A percentile compares a stretch with the other conserved stretches of the same genome.
Evolutionary conservation across 2,329 filamentous ascomycete species (phyloP).

Genomic region (Aspergillus pseudoviridinutans): DNA sequence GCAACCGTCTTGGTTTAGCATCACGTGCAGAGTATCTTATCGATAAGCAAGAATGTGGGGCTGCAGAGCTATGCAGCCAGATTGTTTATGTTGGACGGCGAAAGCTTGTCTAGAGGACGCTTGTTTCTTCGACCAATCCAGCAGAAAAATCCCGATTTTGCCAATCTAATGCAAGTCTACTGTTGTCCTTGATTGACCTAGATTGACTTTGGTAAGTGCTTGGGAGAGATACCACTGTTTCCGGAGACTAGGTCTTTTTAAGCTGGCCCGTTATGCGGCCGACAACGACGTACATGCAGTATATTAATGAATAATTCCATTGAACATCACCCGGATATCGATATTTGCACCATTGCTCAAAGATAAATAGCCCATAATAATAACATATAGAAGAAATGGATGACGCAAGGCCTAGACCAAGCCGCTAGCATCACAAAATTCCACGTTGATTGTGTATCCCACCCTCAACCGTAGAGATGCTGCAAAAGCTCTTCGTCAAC

Average conservation of each 20-base stretch:
- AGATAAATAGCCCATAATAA: neutral
- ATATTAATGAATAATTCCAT: neutral
- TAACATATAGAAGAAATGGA: neutral
- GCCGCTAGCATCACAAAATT: neutral
- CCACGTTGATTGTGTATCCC: neutral
- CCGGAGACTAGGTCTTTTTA: too few relatives aligned
- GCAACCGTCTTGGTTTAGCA: constrained; percentile 15
- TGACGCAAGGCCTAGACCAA: neutral
- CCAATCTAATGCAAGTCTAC: too few relatives aligned
- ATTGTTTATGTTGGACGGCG: neutral
- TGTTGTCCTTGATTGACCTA: too few relatives aligned
- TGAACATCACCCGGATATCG: constrained; percentile 7
- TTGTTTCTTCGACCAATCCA: too few relatives aligned
- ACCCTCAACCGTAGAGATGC: constrained; percentile 8
- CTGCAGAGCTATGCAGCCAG: neutral
- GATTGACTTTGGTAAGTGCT: neutral
- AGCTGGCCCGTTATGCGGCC: neutral
- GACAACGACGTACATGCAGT: neutral
- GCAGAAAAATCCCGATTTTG: too few relatives aligned
- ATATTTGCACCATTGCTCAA: constrained; percentile 6
- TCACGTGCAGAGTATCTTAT: constrained; percentile 16
- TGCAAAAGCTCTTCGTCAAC: constrained; percentile 43
- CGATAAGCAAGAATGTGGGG: constrained; percentile 17
- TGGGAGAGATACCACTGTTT: too few relatives aligned
- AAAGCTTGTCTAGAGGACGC: neutral